phyloP scores from a whole-genome alignment of 108 stramenopile genomes.

The Schizochytrium sp. region DNA sequence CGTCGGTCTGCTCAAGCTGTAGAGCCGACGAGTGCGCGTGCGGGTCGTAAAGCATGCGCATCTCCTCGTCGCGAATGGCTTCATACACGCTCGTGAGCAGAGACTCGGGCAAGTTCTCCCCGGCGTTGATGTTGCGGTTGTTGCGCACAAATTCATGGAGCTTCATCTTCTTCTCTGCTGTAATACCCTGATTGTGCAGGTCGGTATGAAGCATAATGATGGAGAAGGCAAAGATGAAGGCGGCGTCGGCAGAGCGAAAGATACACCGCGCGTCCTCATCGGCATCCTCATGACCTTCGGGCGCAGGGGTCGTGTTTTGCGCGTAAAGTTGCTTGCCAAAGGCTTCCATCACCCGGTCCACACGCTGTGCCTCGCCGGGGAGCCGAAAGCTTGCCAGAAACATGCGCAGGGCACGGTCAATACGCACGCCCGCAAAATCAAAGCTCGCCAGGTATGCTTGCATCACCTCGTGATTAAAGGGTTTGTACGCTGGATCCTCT shows the following conservation, averaged over 20 bases:
- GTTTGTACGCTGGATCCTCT: slow-evolving; percentile 74
- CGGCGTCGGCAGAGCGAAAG: slow-evolving; percentile 74
- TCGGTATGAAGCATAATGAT: slow-evolving; percentile 90
- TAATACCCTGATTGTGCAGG: slow-evolving; percentile 72
- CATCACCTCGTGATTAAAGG: slow-evolving; percentile 73
- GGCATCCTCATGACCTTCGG: neutral
- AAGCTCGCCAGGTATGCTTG: slow-evolving; percentile 57
- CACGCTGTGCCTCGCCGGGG: slow-evolving; percentile 93
- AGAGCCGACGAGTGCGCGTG: slow-evolving; percentile 32
- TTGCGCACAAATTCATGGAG: slow-evolving; percentile 78
- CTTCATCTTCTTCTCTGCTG: slow-evolving; percentile 78
- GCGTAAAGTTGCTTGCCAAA: slow-evolving; percentile 68
- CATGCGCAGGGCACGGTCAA: slow-evolving; percentile 68
- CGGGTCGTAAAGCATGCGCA: slow-evolving; percentile 58
- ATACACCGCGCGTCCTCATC: slow-evolving; percentile 58
- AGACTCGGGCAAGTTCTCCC: slow-evolving; percentile 67
- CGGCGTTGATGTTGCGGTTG: slow-evolving; percentile 82
- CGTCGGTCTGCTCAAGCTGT: slow-evolving; percentile 35
- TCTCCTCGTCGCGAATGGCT: slow-evolving; percentile 63
- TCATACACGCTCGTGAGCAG: slow-evolving; percentile 71
- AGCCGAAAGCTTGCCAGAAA: slow-evolving; percentile 76
- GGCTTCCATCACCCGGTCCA: slow-evolving; percentile 89
- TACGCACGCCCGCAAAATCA: slow-evolving; percentile 57
- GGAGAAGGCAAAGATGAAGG: slow-evolving; percentile 80
- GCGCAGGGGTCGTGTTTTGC: neutral